Conservation (phyloP, 2,329 filamentous ascomycete genomes). For the Pseudocercospora musae region DNA sequence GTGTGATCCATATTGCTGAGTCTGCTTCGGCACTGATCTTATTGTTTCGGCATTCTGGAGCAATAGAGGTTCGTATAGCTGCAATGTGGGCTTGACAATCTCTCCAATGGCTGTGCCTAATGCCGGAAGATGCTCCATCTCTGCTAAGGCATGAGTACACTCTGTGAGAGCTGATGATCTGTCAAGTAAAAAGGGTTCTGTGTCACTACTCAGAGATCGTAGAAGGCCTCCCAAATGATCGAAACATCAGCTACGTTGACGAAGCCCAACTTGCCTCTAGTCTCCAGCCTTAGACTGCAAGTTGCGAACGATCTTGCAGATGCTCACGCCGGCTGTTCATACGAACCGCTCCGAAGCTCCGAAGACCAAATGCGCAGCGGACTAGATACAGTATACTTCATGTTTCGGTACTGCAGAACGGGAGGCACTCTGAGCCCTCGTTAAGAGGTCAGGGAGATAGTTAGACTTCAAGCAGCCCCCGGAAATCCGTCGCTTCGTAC, state of each 20-base stretch:
- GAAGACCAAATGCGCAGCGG: neutral
- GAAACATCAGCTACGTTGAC: neutral
- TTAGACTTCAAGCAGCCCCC: neutral
- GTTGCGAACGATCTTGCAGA: neutral
- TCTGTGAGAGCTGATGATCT: neutral
- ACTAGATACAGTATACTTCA: neutral
- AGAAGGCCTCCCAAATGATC: too few species aligned
- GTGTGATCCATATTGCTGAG: constrained; percentile 37
- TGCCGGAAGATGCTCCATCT: constrained; percentile 29
- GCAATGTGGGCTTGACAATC: constrained; percentile 26
- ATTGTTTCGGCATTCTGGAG: constrained; percentile 25
- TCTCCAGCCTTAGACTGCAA: neutral
- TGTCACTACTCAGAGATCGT: neutral
- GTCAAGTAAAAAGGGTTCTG: neutral
- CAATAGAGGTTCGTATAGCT: constrained; percentile 25
- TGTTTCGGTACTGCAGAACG: neutral
- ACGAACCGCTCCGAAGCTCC: neutral
- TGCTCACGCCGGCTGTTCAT: neutral
- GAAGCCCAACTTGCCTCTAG: neutral
- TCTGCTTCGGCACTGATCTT: constrained; percentile 26
- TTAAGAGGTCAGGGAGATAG: neutral
- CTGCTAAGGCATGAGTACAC: neutral
- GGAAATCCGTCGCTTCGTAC: neutral
- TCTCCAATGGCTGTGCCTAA: constrained; percentile 24
- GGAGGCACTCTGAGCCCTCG: neutral